phyloP scores from a whole-genome alignment of 495 filamentous ascomycete genomes.

The Tuber melanosporum region DNA sequence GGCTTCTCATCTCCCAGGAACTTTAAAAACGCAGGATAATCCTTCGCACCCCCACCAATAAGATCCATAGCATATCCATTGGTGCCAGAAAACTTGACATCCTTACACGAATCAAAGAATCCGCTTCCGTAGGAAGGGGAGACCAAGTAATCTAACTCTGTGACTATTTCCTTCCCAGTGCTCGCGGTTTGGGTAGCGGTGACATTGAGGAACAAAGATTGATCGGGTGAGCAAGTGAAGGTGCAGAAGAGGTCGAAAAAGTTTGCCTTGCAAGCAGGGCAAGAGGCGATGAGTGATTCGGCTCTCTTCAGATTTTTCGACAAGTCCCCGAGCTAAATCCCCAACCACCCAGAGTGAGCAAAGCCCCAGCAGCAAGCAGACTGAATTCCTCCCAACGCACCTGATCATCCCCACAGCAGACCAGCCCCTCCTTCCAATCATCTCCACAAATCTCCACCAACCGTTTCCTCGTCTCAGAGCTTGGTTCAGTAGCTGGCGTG shows the following conservation, averaged over 20 bases:
- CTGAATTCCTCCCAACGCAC: slow-evolving; percentile 43
- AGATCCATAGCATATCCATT: slow-evolving; percentile 88
- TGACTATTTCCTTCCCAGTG: slow-evolving; percentile 65
- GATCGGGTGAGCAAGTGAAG: slow-evolving; percentile 94
- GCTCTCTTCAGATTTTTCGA: slow-evolving; percentile 77
- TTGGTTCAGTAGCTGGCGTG: slow-evolving; percentile 66
- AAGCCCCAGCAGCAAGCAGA: not conserved
- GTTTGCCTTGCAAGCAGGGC: slow-evolving; percentile 92
- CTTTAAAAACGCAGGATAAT: slow-evolving; percentile 74
- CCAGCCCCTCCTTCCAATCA: slow-evolving; percentile 71
- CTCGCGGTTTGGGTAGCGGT: slow-evolving; percentile 62
- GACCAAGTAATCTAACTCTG: slow-evolving; percentile 84
- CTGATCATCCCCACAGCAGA: slow-evolving; percentile 82
- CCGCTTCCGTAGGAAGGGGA: slow-evolving; percentile 77
- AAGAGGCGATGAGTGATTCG: slow-evolving; percentile 78
- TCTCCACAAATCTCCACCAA: slow-evolving; percentile 78
- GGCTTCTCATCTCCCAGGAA: slow-evolving; percentile 88
- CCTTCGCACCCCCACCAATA: slow-evolving; percentile 90
- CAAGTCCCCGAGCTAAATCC: slow-evolving; percentile 62
- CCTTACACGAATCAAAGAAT: slow-evolving; percentile 95
- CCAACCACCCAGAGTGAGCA: slow-evolving; percentile 31
- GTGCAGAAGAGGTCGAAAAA: slow-evolving; percentile 98
- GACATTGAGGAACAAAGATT: slow-evolving; percentile 91
- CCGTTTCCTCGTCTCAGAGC: slow-evolving; percentile 60
- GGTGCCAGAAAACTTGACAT: slow-evolving; percentile 93